A percentile compares a stretch with the other conserved stretches of the same genome.
These are phyloP conservation scores for Stentor coeruleus DNA, from an alignment of 73 alveolate species.

Conservation along the genomic window DNA sequence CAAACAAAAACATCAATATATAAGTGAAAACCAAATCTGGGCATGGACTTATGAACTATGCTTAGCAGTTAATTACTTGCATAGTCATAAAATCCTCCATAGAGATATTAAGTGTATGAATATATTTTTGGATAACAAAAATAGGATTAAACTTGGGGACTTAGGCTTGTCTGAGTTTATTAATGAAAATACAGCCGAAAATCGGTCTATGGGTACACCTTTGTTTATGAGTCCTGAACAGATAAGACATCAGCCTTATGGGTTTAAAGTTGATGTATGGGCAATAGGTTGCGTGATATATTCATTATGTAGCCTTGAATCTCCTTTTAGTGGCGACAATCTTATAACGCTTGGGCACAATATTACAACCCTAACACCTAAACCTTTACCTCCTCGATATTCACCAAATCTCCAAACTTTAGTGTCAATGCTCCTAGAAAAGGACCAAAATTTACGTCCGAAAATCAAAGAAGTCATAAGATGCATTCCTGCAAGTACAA, in stretches of 20 bases:
- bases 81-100: conserved; percentile 42
- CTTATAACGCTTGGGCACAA: conserved; percentile 56
- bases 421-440: neutral
- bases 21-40: conserved; percentile 28
- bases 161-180: conserved; percentile 39
- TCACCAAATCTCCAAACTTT: conserved; percentile 25
- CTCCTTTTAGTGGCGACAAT: conserved; percentile 81
- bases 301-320: conserved; percentile 67
- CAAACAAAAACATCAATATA: conserved; percentile 37
- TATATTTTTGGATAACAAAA: conserved; percentile 45
- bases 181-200: no score
- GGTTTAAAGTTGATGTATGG: conserved; percentile 78
- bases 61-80: conserved; percentile 27
- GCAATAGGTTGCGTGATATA: conserved; percentile 84
- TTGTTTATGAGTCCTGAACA: conserved; percentile 84
- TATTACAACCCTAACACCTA: conserved; percentile 63
- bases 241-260: conserved; percentile 77
- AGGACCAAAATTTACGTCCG: conserved; percentile 29
- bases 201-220: conserved; percentile 89
- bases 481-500: conserved; percentile 39
- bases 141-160: conserved; percentile 52
- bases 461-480: neutral
- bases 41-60: neutral
- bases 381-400: conserved; percentile 53
- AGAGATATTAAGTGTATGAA: conserved; percentile 62